Conservation (phyloP, 768 basidiomycete species). For the Russula brevipes region DNA sequence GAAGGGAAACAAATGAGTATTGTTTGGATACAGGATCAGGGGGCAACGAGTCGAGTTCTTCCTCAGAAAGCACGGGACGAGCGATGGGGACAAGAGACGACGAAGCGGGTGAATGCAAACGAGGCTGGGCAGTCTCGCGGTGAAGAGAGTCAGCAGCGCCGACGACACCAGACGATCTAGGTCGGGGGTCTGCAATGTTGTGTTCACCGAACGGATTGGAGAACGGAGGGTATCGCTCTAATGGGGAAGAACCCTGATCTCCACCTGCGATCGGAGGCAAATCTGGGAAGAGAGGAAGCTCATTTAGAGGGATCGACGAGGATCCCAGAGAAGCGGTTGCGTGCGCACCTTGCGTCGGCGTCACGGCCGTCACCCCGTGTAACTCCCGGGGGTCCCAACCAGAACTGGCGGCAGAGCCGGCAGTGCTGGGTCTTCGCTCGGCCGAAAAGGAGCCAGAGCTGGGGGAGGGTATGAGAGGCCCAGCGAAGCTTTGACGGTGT, state of each 20-base stretch:
- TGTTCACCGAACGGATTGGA: conserved; percentile 19
- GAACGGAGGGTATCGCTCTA: conserved; percentile 9
- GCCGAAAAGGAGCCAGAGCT: conserved; percentile 11
- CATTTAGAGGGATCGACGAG: conserved; percentile 21
- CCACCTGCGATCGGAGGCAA: conserved; percentile 15
- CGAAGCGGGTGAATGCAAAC: conserved; percentile 19
- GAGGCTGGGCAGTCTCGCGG: conserved; percentile 4
- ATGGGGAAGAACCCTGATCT: conserved; percentile 9
- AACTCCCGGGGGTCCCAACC: conserved; percentile 16
- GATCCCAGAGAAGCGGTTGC: conserved; percentile 5
- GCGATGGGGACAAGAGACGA: conserved; percentile 16
- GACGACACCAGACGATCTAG: conserved; percentile 16
- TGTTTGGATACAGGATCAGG: conserved; percentile 45
- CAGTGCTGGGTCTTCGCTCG: conserved; percentile 20
- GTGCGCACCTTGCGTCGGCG: conserved; percentile 10
- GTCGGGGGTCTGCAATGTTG: conserved; percentile 9
- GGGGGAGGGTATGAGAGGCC: conserved; percentile 12
- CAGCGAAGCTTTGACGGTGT: conserved; percentile 11
- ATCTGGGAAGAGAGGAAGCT: conserved; percentile 13
- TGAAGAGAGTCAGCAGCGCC: conserved; percentile 16
- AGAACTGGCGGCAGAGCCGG: conserved; percentile 22
- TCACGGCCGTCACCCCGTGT: conserved; percentile 10
- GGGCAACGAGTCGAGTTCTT: conserved; percentile 23
- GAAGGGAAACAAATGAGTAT: conserved; percentile 76
- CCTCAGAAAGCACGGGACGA: conserved; percentile 25